Base-by-base conservation (phyloP, 2,329 filamentous ascomycete genomes). In the Trematosphaeria pertusa region DNA sequence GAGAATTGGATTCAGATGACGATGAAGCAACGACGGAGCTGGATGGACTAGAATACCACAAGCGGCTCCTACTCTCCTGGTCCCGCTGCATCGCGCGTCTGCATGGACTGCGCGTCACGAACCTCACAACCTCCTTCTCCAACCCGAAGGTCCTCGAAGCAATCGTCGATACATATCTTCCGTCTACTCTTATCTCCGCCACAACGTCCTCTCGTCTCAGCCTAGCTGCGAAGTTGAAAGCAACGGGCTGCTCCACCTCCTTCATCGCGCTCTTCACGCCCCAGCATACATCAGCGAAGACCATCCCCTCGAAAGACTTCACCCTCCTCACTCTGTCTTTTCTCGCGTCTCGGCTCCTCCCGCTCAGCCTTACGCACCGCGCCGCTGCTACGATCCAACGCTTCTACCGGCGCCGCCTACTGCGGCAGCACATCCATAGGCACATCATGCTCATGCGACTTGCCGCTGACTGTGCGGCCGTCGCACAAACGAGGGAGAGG, bases 101-200 rank as follows among this genome's bases (percentile, higher is more conserved):
- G 2, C 72, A 76, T 47, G 75, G 75, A 3, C 52, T 80, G 4
- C 64, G 64, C 5, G 68, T 85, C 28, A 64, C 72, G 10, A 86
- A 86, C 43, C 68, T 86, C 46, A 83, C 79, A 1, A 84, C 81
- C 5, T 79, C 77, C 36, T 85, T 87, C 59, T 74, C 81, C 4
- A 75, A 83, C 53, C 78, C 78, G 15, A 73, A 66, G 34, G 74
- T 82, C 12, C 79, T 86, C 41, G 73, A 75, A 45, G 75, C 76
- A 6, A 82, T 87, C 38, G 72, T 86, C 1, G 77, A 82, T 36
- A 78, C 81, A 28, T 86, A 86, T 59, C 72, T 81, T 44, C 64
- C 69, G 5, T 24, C 58, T 0, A 51, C 54, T 1, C 39, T 63
- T 9, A 19, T 47, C 6, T 24, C 48, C 3, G 42, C 56, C 1